Evolutionary conservation across 192 early-diverging fungal species (phyloP).

Genomic region (Entrophospora sp.): DNA sequence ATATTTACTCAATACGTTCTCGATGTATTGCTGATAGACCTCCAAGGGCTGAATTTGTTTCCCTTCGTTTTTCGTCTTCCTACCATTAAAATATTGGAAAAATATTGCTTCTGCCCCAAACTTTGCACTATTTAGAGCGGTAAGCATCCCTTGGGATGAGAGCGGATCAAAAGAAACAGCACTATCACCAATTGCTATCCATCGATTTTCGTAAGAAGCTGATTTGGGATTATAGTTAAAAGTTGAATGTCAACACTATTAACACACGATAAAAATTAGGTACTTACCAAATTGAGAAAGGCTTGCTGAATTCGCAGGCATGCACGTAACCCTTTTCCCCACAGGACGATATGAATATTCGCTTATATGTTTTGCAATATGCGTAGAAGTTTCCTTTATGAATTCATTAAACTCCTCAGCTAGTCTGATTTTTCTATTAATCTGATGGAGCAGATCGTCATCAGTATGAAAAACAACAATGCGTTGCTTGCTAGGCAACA

Average conservation of each 20-base stretch:
- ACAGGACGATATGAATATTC: background rate
- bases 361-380: background rate
- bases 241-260: background rate
- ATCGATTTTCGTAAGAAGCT: slow-evolving; percentile 12
- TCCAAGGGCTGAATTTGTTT: background rate
- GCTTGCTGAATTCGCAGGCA: slow-evolving; percentile 12
- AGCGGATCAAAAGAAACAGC: slow-evolving; percentile 13
- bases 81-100: slow-evolving; percentile 12
- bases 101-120: slow-evolving; percentile 14
- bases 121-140: background rate
- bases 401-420: slow-evolving; percentile 12
- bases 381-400: background rate
- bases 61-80: background rate
- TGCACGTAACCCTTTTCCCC: slow-evolving; percentile 6
- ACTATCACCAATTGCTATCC: slow-evolving; percentile 18
- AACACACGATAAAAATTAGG: background rate
- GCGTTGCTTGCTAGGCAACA: slow-evolving; percentile 12
- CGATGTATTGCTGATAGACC: background rate
- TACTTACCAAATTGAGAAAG: slow-evolving; percentile 16
- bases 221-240: background rate
- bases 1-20: slow-evolving; percentile 1
- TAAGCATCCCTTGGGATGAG: slow-evolving; percentile 17
- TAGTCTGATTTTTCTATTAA: slow-evolving; percentile 3
- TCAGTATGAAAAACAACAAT: slow-evolving; percentile 13
- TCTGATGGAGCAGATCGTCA: background rate